phyloP scores from a whole-genome alignment of 140 eudicot species.

The Artemisia princeps region DNA sequence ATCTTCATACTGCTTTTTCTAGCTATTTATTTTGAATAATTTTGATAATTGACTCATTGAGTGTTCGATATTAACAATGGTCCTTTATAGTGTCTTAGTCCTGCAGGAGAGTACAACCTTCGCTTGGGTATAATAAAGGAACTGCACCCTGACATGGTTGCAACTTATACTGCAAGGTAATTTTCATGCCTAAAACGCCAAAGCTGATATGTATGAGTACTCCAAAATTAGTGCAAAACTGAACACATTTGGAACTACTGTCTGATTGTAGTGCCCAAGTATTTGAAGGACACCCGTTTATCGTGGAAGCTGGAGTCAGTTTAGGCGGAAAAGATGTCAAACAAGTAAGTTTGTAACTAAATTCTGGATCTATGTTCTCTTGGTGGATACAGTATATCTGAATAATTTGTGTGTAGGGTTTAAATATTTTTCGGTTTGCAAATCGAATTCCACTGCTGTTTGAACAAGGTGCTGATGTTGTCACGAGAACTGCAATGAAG shows the following conservation, averaged over 20 bases:
- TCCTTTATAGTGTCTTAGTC: conserved; percentile 80
- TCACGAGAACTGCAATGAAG: conserved; percentile 88
- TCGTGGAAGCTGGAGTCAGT: conserved; percentile 99
- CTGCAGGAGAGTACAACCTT: conserved; percentile 98
- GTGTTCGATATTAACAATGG: conserved; percentile 7
- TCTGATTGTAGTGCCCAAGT: conserved; percentile 76
- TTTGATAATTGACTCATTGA: conserved; percentile 6
- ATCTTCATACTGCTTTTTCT: background rate
- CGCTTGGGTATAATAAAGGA: conserved; percentile 95
- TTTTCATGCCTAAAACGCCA: background rate
- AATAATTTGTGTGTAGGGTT: conserved; percentile 47
- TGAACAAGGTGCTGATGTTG: conserved; percentile 99
- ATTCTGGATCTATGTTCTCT: too few relatives aligned
- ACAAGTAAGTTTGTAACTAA: conserved; percentile 48
- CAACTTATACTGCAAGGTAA: conserved; percentile 95
- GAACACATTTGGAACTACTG: conserved; percentile 18
- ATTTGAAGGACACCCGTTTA: conserved; percentile 97
- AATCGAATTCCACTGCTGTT: conserved; percentile 94
- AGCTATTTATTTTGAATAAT: conserved; percentile 1
- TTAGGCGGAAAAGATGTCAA: conserved; percentile 97
- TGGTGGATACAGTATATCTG: background rate
- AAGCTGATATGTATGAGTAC: conserved; percentile 10
- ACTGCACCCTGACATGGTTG: conserved; percentile 99
- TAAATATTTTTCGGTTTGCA: conserved; percentile 91
- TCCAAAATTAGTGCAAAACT: background rate